These are phyloP conservation scores for Fusarium compactum DNA, from an alignment of 2,329 filamentous ascomycete species.

Conservation along the genomic window DNA sequence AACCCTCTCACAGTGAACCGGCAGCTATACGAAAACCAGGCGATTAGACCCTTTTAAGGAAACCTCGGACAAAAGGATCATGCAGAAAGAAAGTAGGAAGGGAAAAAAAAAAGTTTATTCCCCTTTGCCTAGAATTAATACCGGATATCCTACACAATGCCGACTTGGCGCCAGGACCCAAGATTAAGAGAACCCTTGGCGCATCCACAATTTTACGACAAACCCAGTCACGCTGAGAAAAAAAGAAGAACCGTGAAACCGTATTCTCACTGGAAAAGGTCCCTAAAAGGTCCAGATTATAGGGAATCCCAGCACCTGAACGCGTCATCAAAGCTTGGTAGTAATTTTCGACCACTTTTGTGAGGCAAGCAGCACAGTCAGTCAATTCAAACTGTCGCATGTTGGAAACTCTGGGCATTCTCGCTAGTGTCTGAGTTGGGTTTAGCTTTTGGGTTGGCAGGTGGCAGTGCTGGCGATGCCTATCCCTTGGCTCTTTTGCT, in stretches of 20 bases:
- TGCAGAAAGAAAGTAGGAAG: neutral
- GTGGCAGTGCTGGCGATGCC: slow-evolving; percentile 28
- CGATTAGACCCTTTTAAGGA: neutral
- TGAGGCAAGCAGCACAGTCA: neutral
- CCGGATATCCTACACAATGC: slow-evolving; percentile 20
- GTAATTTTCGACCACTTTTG: neutral
- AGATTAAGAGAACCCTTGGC: slow-evolving; percentile 13
- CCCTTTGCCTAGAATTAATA: slow-evolving; percentile 10
- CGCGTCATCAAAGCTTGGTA: neutral
- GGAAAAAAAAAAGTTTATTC: slow-evolving; percentile 1
- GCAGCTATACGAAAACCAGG: neutral
- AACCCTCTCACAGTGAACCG: neutral
- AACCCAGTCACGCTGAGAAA: slow-evolving; percentile 19
- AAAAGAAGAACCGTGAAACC: neutral
- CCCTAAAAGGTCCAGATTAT: neutral
- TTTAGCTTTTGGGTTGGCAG: slow-evolving; percentile 8
- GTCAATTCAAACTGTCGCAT: neutral
- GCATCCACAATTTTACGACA: slow-evolving; percentile 24
- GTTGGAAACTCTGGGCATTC: neutral
- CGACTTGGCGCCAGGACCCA: slow-evolving; percentile 18
- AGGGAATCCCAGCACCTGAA: neutral
- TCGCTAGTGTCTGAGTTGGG: slow-evolving; percentile 4
- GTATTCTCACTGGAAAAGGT: neutral
- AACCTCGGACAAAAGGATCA: neutral
- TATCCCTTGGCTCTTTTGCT: slow-evolving; percentile 6